Conservation (phyloP, 2,329 filamentous ascomycete genomes). For the Xylaria sp. region DNA sequence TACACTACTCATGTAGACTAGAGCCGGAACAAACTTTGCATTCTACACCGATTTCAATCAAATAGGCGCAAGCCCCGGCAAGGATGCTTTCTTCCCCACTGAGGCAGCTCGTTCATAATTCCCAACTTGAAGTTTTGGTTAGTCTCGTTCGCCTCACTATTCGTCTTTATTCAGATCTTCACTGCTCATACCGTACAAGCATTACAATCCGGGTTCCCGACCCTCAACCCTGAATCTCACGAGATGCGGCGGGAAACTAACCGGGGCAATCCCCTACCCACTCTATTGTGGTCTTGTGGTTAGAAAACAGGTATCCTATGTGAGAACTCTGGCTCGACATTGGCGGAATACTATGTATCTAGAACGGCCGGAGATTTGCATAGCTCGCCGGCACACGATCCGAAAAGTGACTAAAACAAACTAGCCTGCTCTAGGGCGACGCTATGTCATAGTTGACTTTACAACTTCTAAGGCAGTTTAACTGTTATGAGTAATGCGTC, state of each 20-base stretch:
- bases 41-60: slow-evolving; percentile 12
- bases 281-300: background rate
- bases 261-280: background rate
- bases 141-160: slow-evolving; percentile 30
- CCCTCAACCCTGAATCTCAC: background rate
- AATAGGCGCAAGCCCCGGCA: slow-evolving; percentile 4
- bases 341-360: slow-evolving; percentile 30
- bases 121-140: slow-evolving; percentile 4
- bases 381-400: slow-evolving; percentile 37
- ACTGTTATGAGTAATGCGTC: slow-evolving; percentile 10
- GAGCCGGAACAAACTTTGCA: slow-evolving; percentile 11
- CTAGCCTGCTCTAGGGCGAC: slow-evolving; percentile 33
- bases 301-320: slow-evolving; percentile 10
- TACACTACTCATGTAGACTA: too few relatives aligned
- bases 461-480: slow-evolving; percentile 20
- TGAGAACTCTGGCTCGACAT: slow-evolving; percentile 38
- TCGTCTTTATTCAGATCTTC: slow-evolving; percentile 18
- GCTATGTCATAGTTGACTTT: slow-evolving; percentile 17
- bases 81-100: background rate
- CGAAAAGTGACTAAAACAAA: slow-evolving; percentile 36
- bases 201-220: background rate
- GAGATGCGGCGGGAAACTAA: slow-evolving; percentile 3
- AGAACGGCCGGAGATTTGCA: slow-evolving; percentile 21
- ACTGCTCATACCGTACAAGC: slow-evolving; percentile 1
- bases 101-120: background rate